Percentiles rank a stretch among this genome's conserved stretches.
Conservation (phyloP, 2,329 filamentous ascomycete genomes). For the Diplodia seriata region DNA sequence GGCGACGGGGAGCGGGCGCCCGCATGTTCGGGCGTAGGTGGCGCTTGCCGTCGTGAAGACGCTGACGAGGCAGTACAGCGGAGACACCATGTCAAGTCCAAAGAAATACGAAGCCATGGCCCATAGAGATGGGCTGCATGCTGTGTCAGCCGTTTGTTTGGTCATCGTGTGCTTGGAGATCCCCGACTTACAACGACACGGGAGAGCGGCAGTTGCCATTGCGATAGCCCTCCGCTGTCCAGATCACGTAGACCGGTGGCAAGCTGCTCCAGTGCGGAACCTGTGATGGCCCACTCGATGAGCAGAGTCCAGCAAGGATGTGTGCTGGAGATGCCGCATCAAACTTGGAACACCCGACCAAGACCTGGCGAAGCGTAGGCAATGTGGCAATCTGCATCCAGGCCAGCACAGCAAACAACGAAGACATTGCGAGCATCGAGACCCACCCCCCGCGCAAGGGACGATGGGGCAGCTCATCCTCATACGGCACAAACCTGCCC, state of each 20-base stretch:
- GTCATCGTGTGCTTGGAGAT: not conserved
- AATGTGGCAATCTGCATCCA: no score
- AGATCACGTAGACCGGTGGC: not conserved
- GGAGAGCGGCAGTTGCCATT: not conserved
- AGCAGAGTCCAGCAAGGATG: no score
- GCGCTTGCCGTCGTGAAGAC: not conserved
- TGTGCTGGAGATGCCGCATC: not conserved
- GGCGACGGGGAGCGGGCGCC: not conserved
- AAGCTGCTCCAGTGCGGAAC: not conserved
- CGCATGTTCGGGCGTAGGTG: not conserved
- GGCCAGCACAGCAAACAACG: no score
- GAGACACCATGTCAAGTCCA: slow-evolving; percentile 34
- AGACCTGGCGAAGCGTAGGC: no score
- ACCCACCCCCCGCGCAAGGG: not conserved
- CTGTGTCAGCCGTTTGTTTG: no score
- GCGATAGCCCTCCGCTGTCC: slow-evolving; percentile 2
- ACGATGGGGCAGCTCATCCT: not conserved
- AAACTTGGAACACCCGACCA: not conserved
- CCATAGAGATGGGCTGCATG: slow-evolving; percentile 6
- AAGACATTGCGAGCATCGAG: no score
- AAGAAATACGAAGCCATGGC: not conserved
- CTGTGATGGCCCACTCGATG: no score
- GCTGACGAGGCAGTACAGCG: not conserved
- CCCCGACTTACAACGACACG: not conserved
- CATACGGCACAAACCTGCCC: not conserved